Base-by-base conservation (phyloP, 805 yeast genomes). In the Scheffersomyces coipomensis region DNA sequence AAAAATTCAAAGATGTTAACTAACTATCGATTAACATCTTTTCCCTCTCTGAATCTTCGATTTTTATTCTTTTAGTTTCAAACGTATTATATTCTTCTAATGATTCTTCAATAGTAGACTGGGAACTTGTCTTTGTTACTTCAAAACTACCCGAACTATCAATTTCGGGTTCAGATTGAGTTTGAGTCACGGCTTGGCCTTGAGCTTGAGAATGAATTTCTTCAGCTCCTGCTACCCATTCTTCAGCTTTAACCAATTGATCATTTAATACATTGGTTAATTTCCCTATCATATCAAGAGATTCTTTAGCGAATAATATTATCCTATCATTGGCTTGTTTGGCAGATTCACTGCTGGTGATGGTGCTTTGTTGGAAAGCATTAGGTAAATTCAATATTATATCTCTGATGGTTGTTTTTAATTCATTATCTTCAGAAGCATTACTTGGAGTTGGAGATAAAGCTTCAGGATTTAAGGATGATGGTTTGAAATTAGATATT, bases 231-330 rank as follows among this genome's bases (percentile, higher is more conserved):
- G 72, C 62, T 4, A 80, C 77, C 97, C 97, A 91, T 18, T 73
- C 68, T 58, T 93, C 97, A 1, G 97, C 97, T 47, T 83, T 81
- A 34, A 79, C 83, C 38, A 91, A 68, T 36, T 89, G 89, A 34
- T 86, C 90, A 55, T 86, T 91, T 50, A 95, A 88, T 5, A 90
- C 90, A 36, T 75, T 75, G 47, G 89, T 88, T 15, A 91, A 83
- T 41, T 85, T 85, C 29, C 83, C 75, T 26, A 91, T 83, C 88
- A 90, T 86, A 31, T 85, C 93, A 34, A 91, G 66, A 0, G 96
- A 83, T 60, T 93, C 99, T 48, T 85, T 84, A 0, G 98, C 97
- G 44, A 91, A 70, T 4, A 85, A 75, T 19, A 93, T 64, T 1
- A 88, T 86, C 46, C 83, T 80, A 17, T 86, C 88, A 55, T 88